These are phyloP conservation scores for Fusarium hainanense DNA, from an alignment of 2,329 filamentous ascomycete genomes.

Conservation along the genomic window DNA sequence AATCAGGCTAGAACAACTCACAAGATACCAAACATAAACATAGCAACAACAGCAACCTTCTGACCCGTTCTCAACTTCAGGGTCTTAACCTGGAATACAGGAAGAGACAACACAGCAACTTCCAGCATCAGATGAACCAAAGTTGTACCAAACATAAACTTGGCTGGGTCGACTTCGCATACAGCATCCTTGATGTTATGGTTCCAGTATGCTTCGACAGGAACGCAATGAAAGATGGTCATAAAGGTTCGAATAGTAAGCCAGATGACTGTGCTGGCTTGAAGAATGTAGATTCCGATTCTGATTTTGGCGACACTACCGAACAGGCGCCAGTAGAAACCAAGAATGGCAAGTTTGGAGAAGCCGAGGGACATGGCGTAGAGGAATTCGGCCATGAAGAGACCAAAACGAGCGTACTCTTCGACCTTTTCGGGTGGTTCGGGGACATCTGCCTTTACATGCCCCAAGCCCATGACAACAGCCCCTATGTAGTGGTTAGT, in stretches of 20 bases:
- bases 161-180: slow-evolving; percentile 26
- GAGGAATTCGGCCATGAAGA: slow-evolving; percentile 27
- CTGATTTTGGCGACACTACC: slow-evolving; percentile 29
- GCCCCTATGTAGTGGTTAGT: slow-evolving; percentile 20
- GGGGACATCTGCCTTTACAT: slow-evolving; percentile 18
- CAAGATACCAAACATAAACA: slow-evolving; percentile 40
- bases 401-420: slow-evolving; percentile 28
- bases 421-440: slow-evolving; percentile 14
- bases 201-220: slow-evolving; percentile 28
- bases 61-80: slow-evolving; percentile 24
- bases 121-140: slow-evolving; percentile 31
- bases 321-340: slow-evolving; percentile 33
- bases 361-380: slow-evolving; percentile 33
- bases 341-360: slow-evolving; percentile 32
- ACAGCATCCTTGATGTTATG: slow-evolving; percentile 30
- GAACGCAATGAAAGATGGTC: slow-evolving; percentile 34
- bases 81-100: slow-evolving; percentile 32
- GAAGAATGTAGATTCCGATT: slow-evolving; percentile 28
- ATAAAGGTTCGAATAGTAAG: slow-evolving; percentile 35
- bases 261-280: slow-evolving; percentile 29
- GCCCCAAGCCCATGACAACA: slow-evolving; percentile 20
- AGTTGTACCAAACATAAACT: slow-evolving; percentile 36
- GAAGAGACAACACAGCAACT: slow-evolving; percentile 27
- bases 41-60: slow-evolving; percentile 31
- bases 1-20: background rate